Evolutionary conservation across 331 rosid species (phyloP).

Genomic region (Arachis monticola): DNA sequence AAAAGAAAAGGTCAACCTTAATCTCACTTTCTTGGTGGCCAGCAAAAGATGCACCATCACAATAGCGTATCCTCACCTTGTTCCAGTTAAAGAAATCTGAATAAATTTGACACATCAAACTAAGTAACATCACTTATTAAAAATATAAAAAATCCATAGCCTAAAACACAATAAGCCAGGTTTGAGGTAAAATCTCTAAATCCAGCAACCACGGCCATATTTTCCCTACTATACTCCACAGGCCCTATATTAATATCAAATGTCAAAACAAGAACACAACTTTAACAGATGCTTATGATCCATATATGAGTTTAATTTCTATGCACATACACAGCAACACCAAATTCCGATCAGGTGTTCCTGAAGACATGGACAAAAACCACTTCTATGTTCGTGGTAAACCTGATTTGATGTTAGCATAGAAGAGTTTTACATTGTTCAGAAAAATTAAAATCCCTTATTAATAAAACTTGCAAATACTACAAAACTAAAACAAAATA

Average conservation of each 20-base stretch:
- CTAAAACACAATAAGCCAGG: neutral
- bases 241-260: neutral
- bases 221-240: constrained; percentile 21
- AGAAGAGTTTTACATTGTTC: too few relatives aligned
- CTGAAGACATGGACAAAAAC: too few relatives aligned
- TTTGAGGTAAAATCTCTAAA: constrained; percentile 13
- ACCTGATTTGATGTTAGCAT: too few relatives aligned
- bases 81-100: constrained; percentile 96
- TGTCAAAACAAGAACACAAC: neutral
- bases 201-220: neutral
- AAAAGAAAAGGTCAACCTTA: constrained; percentile 46
- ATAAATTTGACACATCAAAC: constrained; percentile 43
- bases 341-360: too few relatives aligned
- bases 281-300: neutral
- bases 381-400: too few relatives aligned
- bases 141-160: neutral
- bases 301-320: neutral
- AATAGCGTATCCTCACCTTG: constrained; percentile 88
- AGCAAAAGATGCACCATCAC: constrained; percentile 93
- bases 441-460: too few relatives aligned
- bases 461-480: neutral
- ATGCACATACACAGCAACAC: too few relatives aligned
- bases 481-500: neutral
- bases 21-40: constrained; percentile 75
- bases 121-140: constrained; percentile 35